phyloP scores from a whole-genome alignment of 2,329 filamentous ascomycete genomes.

The Beauveria rudraprayagi region DNA sequence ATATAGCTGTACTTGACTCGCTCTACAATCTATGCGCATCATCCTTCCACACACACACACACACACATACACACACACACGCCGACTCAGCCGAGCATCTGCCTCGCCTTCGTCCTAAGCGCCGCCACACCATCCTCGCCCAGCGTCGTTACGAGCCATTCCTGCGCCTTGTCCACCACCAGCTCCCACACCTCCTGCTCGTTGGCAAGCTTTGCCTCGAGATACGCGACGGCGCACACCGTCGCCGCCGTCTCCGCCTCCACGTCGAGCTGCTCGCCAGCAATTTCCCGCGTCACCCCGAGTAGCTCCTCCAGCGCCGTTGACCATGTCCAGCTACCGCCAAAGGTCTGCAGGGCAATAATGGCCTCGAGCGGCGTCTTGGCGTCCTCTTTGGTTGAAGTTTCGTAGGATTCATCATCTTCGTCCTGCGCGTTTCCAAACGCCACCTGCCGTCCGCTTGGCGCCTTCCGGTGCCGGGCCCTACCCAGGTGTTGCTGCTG shows the following conservation, averaged over 20 bases:
- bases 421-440: neutral
- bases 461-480: neutral
- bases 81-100: neutral
- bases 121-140: conserved; percentile 11
- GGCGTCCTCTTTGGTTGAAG: neutral
- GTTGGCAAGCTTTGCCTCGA: conserved; percentile 36
- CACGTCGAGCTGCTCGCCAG: neutral
- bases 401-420: neutral
- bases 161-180: conserved; percentile 50
- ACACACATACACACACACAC: neutral
- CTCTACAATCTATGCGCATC: neutral
- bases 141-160: conserved; percentile 33
- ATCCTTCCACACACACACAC: neutral
- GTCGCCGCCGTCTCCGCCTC: conserved; percentile 20
- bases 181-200: conserved; percentile 55
- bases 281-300: conserved; percentile 14
- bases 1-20: too few species aligned
- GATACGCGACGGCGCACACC: conserved; percentile 21
- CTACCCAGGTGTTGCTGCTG: neutral
- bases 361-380: conserved; percentile 25
- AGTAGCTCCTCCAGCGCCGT: conserved; percentile 21
- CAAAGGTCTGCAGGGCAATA: conserved; percentile 47
- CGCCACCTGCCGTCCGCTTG: neutral
- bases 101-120: conserved; percentile 11
- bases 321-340: conserved; percentile 42